A percentile compares a stretch with the other conserved stretches of the same genome.
phyloP scores from a whole-genome alignment of 2,329 filamentous ascomycete genomes.

The Diaporthe capsici region DNA sequence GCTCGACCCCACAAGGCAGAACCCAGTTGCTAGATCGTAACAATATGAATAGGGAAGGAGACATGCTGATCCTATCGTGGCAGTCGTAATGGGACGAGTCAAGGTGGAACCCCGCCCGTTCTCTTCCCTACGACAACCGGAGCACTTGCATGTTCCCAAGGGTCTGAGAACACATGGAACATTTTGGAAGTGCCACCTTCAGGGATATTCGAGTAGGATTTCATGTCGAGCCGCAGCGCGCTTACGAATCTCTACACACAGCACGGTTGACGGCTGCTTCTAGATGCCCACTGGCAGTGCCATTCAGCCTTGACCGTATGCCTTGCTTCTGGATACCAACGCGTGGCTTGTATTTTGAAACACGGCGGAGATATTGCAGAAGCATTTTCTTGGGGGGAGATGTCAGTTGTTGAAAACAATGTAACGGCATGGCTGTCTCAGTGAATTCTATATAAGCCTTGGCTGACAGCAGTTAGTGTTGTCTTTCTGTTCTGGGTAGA shows the following conservation, averaged over 20 bases:
- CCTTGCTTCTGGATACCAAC: constrained; percentile 6
- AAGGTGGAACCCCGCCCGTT: constrained; percentile 16
- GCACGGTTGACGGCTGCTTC: not conserved
- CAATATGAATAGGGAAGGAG: not conserved
- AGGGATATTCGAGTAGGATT: not conserved
- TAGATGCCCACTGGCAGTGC: not conserved
- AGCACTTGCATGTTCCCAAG: not conserved
- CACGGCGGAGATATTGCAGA: not conserved
- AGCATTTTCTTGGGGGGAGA: not conserved
- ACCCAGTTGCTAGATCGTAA: not conserved
- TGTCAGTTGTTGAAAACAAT: not conserved
- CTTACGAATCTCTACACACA: not conserved
- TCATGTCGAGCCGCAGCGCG: not conserved
- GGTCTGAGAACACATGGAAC: constrained; percentile 6
- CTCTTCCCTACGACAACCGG: not conserved
- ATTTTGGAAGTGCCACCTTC: not conserved
- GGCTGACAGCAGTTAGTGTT: not conserved
- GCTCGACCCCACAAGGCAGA: not conserved
- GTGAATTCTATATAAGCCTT: not conserved
- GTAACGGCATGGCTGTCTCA: not conserved
- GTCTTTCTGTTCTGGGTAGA: not conserved
- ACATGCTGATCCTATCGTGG: not conserved
- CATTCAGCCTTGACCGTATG: constrained; percentile 2
- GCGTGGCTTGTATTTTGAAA: constrained; percentile 21
- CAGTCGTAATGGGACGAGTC: constrained; percentile 18